Conservation (phyloP, 2,329 filamentous ascomycete genomes). For the Scopulariopsis brevicaulis region DNA sequence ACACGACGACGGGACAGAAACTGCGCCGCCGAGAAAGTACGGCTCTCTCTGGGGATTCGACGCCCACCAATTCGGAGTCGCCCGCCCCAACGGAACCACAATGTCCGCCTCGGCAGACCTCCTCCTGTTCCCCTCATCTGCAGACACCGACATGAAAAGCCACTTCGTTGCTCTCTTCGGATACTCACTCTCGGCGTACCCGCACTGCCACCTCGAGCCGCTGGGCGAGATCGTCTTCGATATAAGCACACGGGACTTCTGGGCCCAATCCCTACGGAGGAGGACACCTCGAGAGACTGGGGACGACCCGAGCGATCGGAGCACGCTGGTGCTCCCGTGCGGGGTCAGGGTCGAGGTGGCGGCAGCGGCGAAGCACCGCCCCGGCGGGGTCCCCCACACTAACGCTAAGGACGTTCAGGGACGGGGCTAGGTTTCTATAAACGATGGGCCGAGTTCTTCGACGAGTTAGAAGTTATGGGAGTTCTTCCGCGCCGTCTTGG, state of each 20-base stretch:
- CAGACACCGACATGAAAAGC: not conserved
- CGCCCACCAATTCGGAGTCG: not conserved
- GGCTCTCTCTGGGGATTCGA: slow-evolving; percentile 6
- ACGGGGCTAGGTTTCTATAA: not conserved
- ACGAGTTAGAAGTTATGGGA: not conserved
- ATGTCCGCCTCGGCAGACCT: slow-evolving; percentile 1
- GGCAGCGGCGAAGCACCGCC: not conserved
- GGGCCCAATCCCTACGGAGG: not conserved
- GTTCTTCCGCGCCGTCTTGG: not conserved
- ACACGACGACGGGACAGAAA: not conserved
- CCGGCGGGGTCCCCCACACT: not conserved
- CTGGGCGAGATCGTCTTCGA: not conserved
- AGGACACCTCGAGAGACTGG: not conserved
- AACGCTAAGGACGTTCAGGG: not conserved
- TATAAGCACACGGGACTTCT: not conserved
- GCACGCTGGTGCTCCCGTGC: not conserved
- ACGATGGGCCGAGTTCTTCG: slow-evolving; percentile 2
- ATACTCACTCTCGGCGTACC: not conserved
- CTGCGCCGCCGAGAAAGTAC: not conserved
- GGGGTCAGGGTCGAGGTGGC: not conserved
- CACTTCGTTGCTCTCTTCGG: slow-evolving; percentile 3
- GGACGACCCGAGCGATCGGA: not conserved
- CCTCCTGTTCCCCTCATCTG: not conserved
- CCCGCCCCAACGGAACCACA: not conserved
- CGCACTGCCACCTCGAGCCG: slow-evolving; percentile 1